A percentile compares a stretch with the other conserved stretches of the same genome.
These are phyloP conservation scores for Kwoniella heveanensis DNA, from an alignment of 768 basidiomycete genomes.

Conservation along the genomic window DNA sequence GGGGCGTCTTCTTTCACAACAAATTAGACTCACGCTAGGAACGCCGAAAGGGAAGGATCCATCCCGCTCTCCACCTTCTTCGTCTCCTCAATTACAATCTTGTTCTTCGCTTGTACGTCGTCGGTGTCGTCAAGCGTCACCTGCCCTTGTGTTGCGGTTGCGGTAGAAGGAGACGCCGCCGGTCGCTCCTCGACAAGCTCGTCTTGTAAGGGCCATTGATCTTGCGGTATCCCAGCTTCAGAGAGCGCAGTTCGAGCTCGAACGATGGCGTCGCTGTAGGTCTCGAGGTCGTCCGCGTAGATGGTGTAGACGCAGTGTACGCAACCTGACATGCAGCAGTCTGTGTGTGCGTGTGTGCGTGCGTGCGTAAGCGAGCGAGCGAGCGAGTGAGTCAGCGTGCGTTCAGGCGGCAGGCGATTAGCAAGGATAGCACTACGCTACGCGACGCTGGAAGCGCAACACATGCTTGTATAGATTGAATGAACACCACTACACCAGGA, in stretches of 20 bases:
- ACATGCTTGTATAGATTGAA: too few species aligned
- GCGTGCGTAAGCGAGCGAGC: too few species aligned
- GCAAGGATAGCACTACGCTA: too few species aligned
- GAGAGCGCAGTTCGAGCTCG: conserved; percentile 62
- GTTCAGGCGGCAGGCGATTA: too few species aligned
- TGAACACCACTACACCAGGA: too few species aligned
- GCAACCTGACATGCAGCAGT: conserved; percentile 95
- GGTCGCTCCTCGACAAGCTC: conserved; percentile 1
- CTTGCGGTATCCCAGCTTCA: conserved; percentile 61
- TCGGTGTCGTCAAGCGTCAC: too few species aligned
- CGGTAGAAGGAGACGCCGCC: too few species aligned
- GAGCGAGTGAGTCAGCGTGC: background rate
- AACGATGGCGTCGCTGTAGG: conserved; percentile 65
- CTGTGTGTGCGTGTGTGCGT: too few species aligned
- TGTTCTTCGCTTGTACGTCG: conserved; percentile 17
- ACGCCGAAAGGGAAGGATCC: conserved; percentile 64
- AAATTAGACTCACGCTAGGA: conserved; percentile 61
- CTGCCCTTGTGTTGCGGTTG: too few species aligned
- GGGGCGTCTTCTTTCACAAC: too few species aligned
- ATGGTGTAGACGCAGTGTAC: conserved; percentile 88
- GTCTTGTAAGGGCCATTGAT: conserved; percentile 66
- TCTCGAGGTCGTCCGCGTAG: conserved; percentile 71
- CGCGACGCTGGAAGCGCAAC: too few species aligned
- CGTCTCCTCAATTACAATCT: conserved; percentile 32
- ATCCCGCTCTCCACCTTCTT: conserved; percentile 27